phyloP scores from a whole-genome alignment of 768 basidiomycete species.

The Nidularia sp. region DNA sequence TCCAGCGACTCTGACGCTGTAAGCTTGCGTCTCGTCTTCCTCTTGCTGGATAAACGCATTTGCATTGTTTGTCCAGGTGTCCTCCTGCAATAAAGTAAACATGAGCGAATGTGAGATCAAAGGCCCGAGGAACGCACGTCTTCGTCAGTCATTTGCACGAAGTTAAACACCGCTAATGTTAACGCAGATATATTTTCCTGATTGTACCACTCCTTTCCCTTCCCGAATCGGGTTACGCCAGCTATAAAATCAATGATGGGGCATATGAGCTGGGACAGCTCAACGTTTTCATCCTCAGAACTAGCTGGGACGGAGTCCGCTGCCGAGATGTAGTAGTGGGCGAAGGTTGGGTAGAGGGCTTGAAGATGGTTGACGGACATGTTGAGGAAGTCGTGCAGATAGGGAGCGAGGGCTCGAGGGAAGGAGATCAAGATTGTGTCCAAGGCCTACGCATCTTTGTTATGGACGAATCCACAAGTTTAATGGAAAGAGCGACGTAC shows the following conservation, averaged over 20 bases:
- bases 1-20: conserved; percentile 79
- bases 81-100: conserved; percentile 53
- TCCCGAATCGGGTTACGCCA: conserved; percentile 59
- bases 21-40: conserved; percentile 82
- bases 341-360: conserved; percentile 54
- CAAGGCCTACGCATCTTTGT: conserved; percentile 51
- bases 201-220: conserved; percentile 62
- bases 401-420: conserved; percentile 62
- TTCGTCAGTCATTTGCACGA: conserved; percentile 84
- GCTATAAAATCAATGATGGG: conserved; percentile 81
- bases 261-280: conserved; percentile 72
- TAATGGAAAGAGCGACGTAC: conserved; percentile 32
- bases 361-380: conserved; percentile 58
- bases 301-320: conserved; percentile 54
- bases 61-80: conserved; percentile 84
- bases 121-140: conserved; percentile 51
- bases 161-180: conserved; percentile 56
- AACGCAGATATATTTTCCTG: conserved; percentile 45
- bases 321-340: conserved; percentile 56
- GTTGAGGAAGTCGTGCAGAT: conserved; percentile 58
- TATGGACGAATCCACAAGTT: background rate
- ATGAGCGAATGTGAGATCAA: background rate
- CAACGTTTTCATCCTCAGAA: conserved; percentile 73
- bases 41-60: conserved; percentile 95
- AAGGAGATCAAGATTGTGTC: conserved; percentile 80